Evolutionary conservation across 441 rosid species (phyloP).

Genomic region (Eutrema salsugineum): DNA sequence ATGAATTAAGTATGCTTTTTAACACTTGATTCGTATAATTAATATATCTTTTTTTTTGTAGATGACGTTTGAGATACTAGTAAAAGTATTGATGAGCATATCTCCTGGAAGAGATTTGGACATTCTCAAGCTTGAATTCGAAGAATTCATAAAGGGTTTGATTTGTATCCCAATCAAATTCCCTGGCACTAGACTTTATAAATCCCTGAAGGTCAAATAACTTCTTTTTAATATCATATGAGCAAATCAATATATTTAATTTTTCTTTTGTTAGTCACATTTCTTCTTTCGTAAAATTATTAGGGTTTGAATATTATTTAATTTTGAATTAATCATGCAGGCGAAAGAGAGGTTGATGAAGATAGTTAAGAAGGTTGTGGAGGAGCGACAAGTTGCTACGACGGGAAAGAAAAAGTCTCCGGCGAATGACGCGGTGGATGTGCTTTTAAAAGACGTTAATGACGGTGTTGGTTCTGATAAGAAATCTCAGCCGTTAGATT

Average conservation of each 20-base stretch:
- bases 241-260: neutral
- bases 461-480: slow-evolving; percentile 42
- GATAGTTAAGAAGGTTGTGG: slow-evolving; percentile 50
- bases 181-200: slow-evolving; percentile 66
- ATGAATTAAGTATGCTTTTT: neutral
- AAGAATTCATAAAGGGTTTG: slow-evolving; percentile 68
- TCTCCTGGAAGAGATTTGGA: slow-evolving; percentile 56
- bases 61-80: slow-evolving; percentile 64
- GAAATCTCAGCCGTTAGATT: slow-evolving; percentile 56
- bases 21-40: neutral
- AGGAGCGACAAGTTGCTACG: slow-evolving; percentile 39
- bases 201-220: slow-evolving; percentile 52
- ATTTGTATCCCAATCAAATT: slow-evolving; percentile 67
- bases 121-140: slow-evolving; percentile 51
- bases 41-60: neutral
- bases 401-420: slow-evolving; percentile 25
- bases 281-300: too few relatives aligned
- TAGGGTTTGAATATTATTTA: neutral
- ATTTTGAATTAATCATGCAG: slow-evolving; percentile 33
- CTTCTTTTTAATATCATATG: neutral
- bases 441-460: slow-evolving; percentile 50
- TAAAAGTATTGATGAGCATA: slow-evolving; percentile 53
- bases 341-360: slow-evolving; percentile 56
- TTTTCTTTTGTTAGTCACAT: neutral
- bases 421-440: slow-evolving; percentile 59